Conservation (phyloP, 2,329 filamentous ascomycete genomes). For the Trichoderma gracile region DNA sequence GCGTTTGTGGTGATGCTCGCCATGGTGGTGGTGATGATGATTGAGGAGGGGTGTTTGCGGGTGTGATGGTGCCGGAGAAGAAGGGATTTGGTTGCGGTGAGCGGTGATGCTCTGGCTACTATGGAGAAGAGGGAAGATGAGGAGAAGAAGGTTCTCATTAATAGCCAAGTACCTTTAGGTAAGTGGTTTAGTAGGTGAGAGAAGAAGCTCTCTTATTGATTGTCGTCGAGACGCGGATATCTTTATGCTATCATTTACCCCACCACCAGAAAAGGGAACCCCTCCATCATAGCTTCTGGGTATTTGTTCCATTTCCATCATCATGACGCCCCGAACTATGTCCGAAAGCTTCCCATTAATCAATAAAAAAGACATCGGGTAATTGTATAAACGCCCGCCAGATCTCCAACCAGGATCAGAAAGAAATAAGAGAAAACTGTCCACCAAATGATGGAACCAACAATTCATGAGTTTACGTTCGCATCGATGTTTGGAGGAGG, state of each 20-base stretch:
- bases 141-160: neutral
- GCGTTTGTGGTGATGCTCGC: slow-evolving; percentile 68
- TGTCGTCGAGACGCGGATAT: neutral
- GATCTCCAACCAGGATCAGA: neutral
- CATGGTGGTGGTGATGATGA: slow-evolving; percentile 12
- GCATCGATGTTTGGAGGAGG: no score
- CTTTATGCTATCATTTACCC: neutral
- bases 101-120: no score
- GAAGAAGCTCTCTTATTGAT: slow-evolving; percentile 1
- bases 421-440: neutral
- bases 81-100: neutral
- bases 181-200: no score
- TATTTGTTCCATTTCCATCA: neutral
- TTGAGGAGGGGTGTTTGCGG: no score
- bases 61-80: no score
- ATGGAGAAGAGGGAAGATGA: neutral
- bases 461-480: no score
- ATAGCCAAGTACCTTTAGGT: neutral
- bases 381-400: slow-evolving; percentile 22
- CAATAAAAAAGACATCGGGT: neutral
- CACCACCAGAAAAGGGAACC: slow-evolving; percentile 7
- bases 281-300: slow-evolving; percentile 3
- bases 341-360: slow-evolving; percentile 3
- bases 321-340: slow-evolving; percentile 24
- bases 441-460: no score